Evolutionary conservation across 306 rosid species (phyloP).

Genomic region (Oxytropis ochrocephala): DNA sequence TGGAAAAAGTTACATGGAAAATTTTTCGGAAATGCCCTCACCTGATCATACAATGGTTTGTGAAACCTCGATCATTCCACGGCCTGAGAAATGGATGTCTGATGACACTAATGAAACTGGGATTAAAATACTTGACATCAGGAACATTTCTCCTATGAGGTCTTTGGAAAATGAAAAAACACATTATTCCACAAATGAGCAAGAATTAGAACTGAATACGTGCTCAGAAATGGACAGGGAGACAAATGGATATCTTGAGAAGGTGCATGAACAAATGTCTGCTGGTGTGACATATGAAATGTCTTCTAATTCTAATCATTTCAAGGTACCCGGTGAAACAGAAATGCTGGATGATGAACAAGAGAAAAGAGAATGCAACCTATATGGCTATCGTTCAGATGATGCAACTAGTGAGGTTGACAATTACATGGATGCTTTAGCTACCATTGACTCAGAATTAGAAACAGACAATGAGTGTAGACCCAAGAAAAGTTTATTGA

Average conservation of each 20-base stretch:
- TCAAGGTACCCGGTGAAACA: slow-evolving; percentile 30
- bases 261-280: slow-evolving; percentile 37
- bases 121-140: slow-evolving; percentile 67
- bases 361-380: slow-evolving; percentile 35
- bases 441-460: slow-evolving; percentile 68
- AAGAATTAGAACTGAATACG: slow-evolving; percentile 34
- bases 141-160: slow-evolving; percentile 44
- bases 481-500: slow-evolving; percentile 35
- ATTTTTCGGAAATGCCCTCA: slow-evolving; percentile 52
- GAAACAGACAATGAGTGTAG: slow-evolving; percentile 56
- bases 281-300: slow-evolving; percentile 33
- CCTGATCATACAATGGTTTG: slow-evolving; percentile 50
- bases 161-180: slow-evolving; percentile 41
- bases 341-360: slow-evolving; percentile 38
- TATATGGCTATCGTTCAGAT: slow-evolving; percentile 59
- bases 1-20: slow-evolving; percentile 82
- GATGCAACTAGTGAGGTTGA: slow-evolving; percentile 74
- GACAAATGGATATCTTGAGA: slow-evolving; percentile 28
- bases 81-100: slow-evolving; percentile 26
- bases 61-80: slow-evolving; percentile 47
- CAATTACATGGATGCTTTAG: slow-evolving; percentile 76
- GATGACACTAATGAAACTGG: slow-evolving; percentile 49
- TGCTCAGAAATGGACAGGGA: slow-evolving; percentile 24
- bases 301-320: slow-evolving; percentile 34
- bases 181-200: slow-evolving; percentile 44